These are phyloP conservation scores for Purpureocillium lavendulum DNA, from an alignment of 2,329 filamentous ascomycete species.

Conservation along the genomic window DNA sequence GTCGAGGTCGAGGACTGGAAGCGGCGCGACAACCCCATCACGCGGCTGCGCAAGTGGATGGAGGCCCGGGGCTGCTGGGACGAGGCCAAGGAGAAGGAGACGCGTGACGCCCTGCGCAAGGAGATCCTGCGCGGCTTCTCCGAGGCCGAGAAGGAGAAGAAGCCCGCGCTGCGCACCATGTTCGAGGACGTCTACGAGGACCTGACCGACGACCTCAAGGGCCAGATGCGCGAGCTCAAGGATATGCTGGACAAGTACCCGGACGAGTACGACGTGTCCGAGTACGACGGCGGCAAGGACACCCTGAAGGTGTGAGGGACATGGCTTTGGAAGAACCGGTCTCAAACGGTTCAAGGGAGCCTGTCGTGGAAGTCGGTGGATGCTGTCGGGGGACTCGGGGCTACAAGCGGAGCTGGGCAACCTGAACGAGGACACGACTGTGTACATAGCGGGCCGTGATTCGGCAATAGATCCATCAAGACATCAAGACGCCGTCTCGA, in stretches of 20 bases:
- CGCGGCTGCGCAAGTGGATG: conserved; percentile 81
- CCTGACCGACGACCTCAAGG: conserved; percentile 67
- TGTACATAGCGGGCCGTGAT: too few relatives aligned
- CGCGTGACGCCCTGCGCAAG: conserved; percentile 57
- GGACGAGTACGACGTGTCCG: conserved; percentile 77
- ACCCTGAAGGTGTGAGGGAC: conserved; percentile 42
- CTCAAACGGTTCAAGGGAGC: too few relatives aligned
- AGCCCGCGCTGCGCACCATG: conserved; percentile 60
- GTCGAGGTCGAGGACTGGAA: conserved; percentile 97
- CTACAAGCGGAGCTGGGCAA: too few relatives aligned
- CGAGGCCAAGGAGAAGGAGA: conserved; percentile 69
- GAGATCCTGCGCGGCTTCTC: conserved; percentile 79
- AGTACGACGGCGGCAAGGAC: conserved; percentile 65
- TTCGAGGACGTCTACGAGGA: conserved; percentile 90
- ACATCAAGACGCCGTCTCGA: too few relatives aligned
- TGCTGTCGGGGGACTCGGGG: too few relatives aligned
- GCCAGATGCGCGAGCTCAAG: conserved; percentile 64
- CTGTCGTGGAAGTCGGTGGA: too few relatives aligned
- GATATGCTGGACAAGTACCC: conserved; percentile 79
- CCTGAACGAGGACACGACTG: too few relatives aligned
- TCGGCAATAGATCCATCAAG: too few relatives aligned
- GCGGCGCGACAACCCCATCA: conserved; percentile 80
- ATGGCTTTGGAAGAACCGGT: too few relatives aligned
- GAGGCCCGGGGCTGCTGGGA: conserved; percentile 79
- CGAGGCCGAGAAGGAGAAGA: conserved; percentile 74